A percentile compares a stretch with the other conserved stretches of the same genome.
These are phyloP conservation scores for Tolypocladium amazonense DNA, from an alignment of 2,329 filamentous ascomycete genomes.

Conservation along the genomic window DNA sequence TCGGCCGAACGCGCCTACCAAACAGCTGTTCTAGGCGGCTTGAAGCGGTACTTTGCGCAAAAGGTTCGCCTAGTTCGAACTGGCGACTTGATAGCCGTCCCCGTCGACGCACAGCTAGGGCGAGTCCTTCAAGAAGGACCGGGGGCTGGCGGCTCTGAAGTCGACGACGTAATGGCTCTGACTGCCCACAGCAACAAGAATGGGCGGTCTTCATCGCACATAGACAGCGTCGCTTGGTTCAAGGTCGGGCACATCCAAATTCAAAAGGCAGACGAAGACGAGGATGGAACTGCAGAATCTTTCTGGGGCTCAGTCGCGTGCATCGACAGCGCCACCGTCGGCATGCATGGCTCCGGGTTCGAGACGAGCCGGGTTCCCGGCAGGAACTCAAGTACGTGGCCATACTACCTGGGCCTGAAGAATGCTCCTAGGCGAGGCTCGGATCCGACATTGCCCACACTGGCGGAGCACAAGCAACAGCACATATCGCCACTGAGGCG, in stretches of 20 bases:
- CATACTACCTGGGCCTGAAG: slow-evolving; percentile 76
- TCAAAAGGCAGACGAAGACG: slow-evolving; percentile 40
- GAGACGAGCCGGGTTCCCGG: slow-evolving; percentile 73
- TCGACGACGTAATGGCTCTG: slow-evolving; percentile 59
- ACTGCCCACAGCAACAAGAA: slow-evolving; percentile 27
- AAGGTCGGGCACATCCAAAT: slow-evolving; percentile 66
- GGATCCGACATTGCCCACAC: slow-evolving; percentile 26
- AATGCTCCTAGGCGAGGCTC: slow-evolving; percentile 42
- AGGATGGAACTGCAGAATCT: slow-evolving; percentile 53
- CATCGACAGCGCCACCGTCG: slow-evolving; percentile 77
- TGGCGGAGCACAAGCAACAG: slow-evolving; percentile 33
- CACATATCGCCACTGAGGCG: slow-evolving; percentile 53
- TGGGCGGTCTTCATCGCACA: slow-evolving; percentile 18
- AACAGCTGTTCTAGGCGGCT: slow-evolving; percentile 70
- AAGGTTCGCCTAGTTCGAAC: slow-evolving; percentile 73
- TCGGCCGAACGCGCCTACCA: slow-evolving; percentile 80
- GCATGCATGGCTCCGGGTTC: slow-evolving; percentile 85
- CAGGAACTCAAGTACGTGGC: slow-evolving; percentile 69
- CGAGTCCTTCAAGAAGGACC: slow-evolving; percentile 67
- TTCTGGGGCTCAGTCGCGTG: slow-evolving; percentile 79
- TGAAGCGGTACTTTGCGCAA: slow-evolving; percentile 82
- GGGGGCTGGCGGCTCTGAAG: slow-evolving; percentile 47
- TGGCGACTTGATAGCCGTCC: slow-evolving; percentile 81
- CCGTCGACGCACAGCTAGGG: slow-evolving; percentile 78
- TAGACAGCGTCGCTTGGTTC: slow-evolving; percentile 78